These are phyloP conservation scores for Chrysanthemum lavandulifolium DNA, from an alignment of 129 eudicot species.

Conservation along the genomic window DNA sequence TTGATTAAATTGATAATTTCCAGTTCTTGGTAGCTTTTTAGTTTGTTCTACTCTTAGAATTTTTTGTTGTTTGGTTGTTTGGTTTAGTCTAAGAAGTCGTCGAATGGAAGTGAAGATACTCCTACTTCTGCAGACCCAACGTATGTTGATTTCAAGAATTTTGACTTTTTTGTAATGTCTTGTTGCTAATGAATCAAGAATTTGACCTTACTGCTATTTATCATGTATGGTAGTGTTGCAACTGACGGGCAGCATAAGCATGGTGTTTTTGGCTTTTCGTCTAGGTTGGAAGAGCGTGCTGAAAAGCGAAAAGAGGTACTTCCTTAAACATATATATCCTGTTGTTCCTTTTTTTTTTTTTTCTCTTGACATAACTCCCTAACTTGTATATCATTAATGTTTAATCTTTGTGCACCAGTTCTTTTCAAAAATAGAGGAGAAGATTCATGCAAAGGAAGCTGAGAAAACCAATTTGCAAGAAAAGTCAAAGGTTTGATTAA, in stretches of 20 bases:
- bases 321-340: slow-evolving; percentile 2
- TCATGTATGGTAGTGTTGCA: slow-evolving; percentile 42
- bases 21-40: slow-evolving; percentile 9
- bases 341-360: background rate
- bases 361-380: background rate
- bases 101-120: slow-evolving; percentile 37
- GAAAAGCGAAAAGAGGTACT: slow-evolving; percentile 87
- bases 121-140: slow-evolving; percentile 41
- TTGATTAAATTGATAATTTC: background rate
- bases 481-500: slow-evolving; percentile 71
- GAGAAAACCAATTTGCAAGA: slow-evolving; percentile 40
- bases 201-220: slow-evolving; percentile 18
- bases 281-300: slow-evolving; percentile 86
- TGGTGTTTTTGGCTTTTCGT: slow-evolving; percentile 57
- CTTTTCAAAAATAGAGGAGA: slow-evolving; percentile 60
- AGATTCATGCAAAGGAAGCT: slow-evolving; percentile 42
- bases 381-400: background rate
- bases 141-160: slow-evolving; percentile 43
- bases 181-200: slow-evolving; percentile 21
- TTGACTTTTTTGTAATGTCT: slow-evolving; percentile 16
- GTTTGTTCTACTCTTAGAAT: background rate
- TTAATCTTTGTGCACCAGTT: slow-evolving; percentile 46
- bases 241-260: slow-evolving; percentile 50
- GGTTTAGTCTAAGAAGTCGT: slow-evolving; percentile 48
- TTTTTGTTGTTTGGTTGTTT: slow-evolving; percentile 24